Evolutionary conservation across 148 eudicot genomes (phyloP).

Genomic region (Cornus controversa): DNA sequence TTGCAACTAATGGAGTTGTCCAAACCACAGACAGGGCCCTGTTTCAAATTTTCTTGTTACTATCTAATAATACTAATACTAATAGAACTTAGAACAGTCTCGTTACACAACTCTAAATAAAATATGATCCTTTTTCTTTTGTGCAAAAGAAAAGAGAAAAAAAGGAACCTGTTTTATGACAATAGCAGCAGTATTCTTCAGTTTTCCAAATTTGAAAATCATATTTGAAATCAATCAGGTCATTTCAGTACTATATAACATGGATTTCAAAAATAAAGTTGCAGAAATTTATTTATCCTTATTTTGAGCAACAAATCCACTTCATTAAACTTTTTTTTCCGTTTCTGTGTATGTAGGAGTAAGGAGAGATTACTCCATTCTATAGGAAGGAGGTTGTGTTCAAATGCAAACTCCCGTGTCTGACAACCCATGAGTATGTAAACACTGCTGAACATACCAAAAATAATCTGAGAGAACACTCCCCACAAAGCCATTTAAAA

Average conservation of each 20-base stretch:
- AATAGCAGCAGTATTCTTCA: not conserved
- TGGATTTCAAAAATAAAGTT: not conserved
- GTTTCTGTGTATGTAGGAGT: no score
- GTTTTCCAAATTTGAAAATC: not conserved
- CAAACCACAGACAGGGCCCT: slow-evolving; percentile 53
- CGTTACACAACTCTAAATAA: no score
- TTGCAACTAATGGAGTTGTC: slow-evolving; percentile 88
- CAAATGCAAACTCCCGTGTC: not conserved
- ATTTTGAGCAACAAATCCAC: not conserved
- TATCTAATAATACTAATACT: not conserved
- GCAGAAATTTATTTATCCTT: no score
- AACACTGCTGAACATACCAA: slow-evolving; percentile 24
- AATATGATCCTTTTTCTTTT: no score
- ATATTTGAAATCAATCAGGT: not conserved
- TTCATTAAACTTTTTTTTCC: no score
- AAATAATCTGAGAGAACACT: slow-evolving; percentile 44
- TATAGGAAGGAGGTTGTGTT: not conserved
- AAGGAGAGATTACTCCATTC: not conserved
- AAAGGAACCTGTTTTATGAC: not conserved
- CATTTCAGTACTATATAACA: not conserved
- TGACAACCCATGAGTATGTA: not conserved
- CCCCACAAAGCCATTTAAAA: slow-evolving; percentile 47
- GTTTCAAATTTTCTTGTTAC: not conserved
- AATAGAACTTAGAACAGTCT: no score
- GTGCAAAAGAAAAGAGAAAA: no score